phyloP scores from a whole-genome alignment of 331 rosid species.

The Saraca asoca region DNA sequence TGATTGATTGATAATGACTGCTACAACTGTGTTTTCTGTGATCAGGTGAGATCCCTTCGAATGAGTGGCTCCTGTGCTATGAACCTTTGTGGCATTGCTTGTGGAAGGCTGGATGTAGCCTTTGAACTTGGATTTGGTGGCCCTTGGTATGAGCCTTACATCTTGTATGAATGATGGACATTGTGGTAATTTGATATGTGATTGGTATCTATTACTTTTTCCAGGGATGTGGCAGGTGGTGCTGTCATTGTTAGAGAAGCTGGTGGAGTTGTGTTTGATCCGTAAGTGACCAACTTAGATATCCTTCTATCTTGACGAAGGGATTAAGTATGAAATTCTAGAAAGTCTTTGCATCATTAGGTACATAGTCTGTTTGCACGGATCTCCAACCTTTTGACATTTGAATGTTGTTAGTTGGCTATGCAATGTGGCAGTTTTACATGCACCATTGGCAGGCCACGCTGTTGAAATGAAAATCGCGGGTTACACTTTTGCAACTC shows the following conservation, averaged over 20 bases:
- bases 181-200: conserved; percentile 8
- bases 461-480: too few species aligned
- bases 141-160: conserved; percentile 68
- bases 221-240: conserved; percentile 98
- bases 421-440: conserved; percentile 31
- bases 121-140: conserved; percentile 79
- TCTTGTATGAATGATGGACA: conserved; percentile 1
- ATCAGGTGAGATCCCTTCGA: conserved; percentile 90
- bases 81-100: conserved; percentile 92
- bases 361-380: conserved; percentile 37
- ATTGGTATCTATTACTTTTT: conserved; percentile 32
- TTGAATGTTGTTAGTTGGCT: conserved; percentile 18
- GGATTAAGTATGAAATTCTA: conserved; percentile 30
- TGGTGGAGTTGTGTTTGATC: conserved; percentile 90
- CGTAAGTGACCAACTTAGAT: conserved; percentile 61
- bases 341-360: conserved; percentile 32
- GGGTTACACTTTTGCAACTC: too few species aligned
- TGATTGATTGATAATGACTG: not conserved
- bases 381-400: conserved; percentile 19
- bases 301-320: conserved; percentile 27
- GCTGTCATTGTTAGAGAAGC: conserved; percentile 96
- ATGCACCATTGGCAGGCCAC: not conserved
- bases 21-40: conserved; percentile 27
- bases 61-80: conserved; percentile 93
- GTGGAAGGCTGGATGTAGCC: conserved; percentile 89